Evolutionary conservation across 228 moss, liverwort and hornwort genomes (phyloP), one percentile per base, ranked within the genome.

Genomic region (Sphagnum magellanicum): DNA sequence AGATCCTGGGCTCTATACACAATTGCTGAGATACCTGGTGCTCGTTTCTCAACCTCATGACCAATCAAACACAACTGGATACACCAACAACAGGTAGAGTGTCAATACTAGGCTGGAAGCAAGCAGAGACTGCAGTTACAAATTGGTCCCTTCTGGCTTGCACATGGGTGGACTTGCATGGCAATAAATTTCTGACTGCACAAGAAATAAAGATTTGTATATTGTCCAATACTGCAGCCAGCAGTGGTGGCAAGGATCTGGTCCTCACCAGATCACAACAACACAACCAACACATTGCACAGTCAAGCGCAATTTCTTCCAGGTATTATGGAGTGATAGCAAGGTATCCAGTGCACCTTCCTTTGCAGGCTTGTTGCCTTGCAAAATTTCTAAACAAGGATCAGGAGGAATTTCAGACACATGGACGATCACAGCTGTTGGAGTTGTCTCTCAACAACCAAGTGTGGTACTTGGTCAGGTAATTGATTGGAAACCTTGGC

Each of bases 41-140:
- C 64, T 9, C 71, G 77, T 76, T 82, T 79, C 73, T 79, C 59
- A 15, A 83, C 83, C 51, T 74, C 77, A 14, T 76, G 81, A 51
- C 89, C 91, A n/a, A 87, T 65, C 5, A 65, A 65, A 76, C 84
- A 76, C 70, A 94, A 79, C 93, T 94, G 89, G 47, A 61, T 71
- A 52, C 65, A 70, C 64, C 4, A 73, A 50, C 10, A 10, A 16
- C n/a, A 47, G 3, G 60, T 9, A 60, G 11, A 68, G 10, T 55
- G 55, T 55, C 55, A 8, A 15, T 10, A 50, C 15, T 47, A 7
- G 8, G n/a, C 61, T n/a, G 32, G 10, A 61, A n/a, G 32, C 32
- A 17, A 0, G 32, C 32, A 32, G 1, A 32, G 32, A 32, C 32
- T 32, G 32, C 32, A 32, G 32, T 32, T 32, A 32, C 32, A 32